Percentiles rank a stretch among this genome's conserved stretches.
Conservation (phyloP, 371 early-diverging fungal species). For the Zancudomyces culisetae region DNA sequence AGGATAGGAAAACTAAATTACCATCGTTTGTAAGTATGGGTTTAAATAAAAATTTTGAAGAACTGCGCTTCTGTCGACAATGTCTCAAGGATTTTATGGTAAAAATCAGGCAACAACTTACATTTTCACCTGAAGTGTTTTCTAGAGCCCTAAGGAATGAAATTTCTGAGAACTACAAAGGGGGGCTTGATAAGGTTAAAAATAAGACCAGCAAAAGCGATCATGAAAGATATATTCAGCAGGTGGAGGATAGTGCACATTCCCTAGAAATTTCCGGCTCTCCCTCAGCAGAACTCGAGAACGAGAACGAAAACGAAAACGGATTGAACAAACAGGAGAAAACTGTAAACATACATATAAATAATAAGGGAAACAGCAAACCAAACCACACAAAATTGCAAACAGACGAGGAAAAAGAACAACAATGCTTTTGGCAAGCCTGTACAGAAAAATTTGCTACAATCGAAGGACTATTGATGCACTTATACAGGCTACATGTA, state of each 20-base stretch:
- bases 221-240: not conserved
- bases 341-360: too few relatives aligned
- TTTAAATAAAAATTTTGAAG: slow-evolving; percentile 3
- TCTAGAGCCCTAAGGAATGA: not conserved
- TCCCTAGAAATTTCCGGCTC: not conserved
- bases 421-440: slow-evolving; percentile 54
- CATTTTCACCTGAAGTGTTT: slow-evolving; percentile 3
- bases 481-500: slow-evolving; percentile 55
- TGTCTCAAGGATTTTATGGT: slow-evolving; percentile 2
- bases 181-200: too few relatives aligned
- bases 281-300: too few relatives aligned
- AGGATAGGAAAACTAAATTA: not conserved
- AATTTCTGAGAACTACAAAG: too few relatives aligned
- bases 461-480: slow-evolving; percentile 58
- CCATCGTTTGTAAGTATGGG: slow-evolving; percentile 4
- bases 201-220: not conserved
- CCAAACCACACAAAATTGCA: not conserved
- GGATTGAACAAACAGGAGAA: too few relatives aligned
- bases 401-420: not conserved
- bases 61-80: slow-evolving; percentile 4
- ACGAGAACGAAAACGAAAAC: too few relatives aligned
- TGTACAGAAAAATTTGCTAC: slow-evolving; percentile 53
- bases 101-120: slow-evolving; percentile 10
- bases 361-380: not conserved
- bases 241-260: not conserved